Evolutionary conservation across 805 yeast species (phyloP), one percentile per base, ranked within the genome.

Genomic region (Metschnikowia cerradonensis): DNA sequence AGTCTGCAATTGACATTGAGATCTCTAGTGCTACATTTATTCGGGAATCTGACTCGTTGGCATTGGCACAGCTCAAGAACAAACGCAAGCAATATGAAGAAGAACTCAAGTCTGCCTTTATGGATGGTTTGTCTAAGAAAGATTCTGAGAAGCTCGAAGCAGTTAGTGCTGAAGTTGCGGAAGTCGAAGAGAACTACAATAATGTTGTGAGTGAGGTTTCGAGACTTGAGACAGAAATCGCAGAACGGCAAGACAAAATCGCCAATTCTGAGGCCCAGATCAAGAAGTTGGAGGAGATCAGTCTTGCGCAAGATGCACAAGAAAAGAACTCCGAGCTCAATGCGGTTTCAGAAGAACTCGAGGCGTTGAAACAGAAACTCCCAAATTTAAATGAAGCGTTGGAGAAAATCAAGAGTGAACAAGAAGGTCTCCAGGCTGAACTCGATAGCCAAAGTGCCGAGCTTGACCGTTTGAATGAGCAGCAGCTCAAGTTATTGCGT

Each of bases 51-150:
- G 54, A 69, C 11, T 52, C 56, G 10, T 67, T 23, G 36, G 49
- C 47, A 6, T 40, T 51, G 17, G 14, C 44, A 6, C 49, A 34
- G 40, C 50, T 54, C 15, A 36, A 38, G n/a, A 35, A 68, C 4
- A 82, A 79, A 57, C 61, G 77, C 38, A 57, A 60, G 6, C 78
- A 78, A 14, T 78, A 73, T 48, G 55, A 67, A 22, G 53, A 60
- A 1, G 96, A 90, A 62, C 54, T 82, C 44, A 49, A 60, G 1
- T 70, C 83, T 4, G 74, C 74, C 1, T 89, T 90, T 59, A 70
- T 77, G 17, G 76, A 78, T 41, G 73, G 75, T 1, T 66, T 90
- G 37, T 68, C 83, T 0, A 51, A 60, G 0, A 75, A 67, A 0
- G 96, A 90, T 57, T 63, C 70, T 6, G 49, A 57, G 0, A 70